Evolutionary conservation across 257 asterid species (phyloP).

Genomic region (Cruciata laevipes): DNA sequence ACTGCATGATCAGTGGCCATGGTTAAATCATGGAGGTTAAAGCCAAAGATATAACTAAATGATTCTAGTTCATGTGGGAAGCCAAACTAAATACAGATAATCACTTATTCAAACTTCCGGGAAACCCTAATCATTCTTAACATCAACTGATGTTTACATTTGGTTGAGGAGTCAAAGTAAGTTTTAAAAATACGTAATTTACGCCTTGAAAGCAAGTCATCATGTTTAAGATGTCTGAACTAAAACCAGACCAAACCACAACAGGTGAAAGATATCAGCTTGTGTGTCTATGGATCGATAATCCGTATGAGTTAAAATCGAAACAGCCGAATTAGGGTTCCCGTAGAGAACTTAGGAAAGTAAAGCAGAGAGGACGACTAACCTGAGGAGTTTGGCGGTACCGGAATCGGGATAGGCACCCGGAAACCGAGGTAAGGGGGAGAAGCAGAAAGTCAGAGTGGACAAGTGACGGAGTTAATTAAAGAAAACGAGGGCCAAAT

Average conservation of each 20-base stretch:
- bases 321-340: slow-evolving; percentile 4
- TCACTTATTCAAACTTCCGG: not conserved
- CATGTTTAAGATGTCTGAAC: not conserved
- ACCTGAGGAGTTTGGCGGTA: slow-evolving; percentile 1
- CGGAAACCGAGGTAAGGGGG: not conserved
- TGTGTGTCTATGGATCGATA: not conserved
- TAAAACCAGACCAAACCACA: not conserved
- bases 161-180: not conserved
- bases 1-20: not conserved
- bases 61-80: not conserved
- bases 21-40: not conserved
- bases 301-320: not conserved
- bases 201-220: not conserved
- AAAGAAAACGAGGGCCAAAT: not conserved
- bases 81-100: not conserved
- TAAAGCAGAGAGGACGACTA: not conserved
- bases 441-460: not conserved
- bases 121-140: not conserved
- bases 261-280: not conserved
- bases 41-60: not conserved
- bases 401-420: not conserved
- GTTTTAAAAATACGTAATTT: not conserved
- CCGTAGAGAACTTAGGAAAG: not conserved
- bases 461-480: not conserved
- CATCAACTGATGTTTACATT: not conserved